Percentiles rank a stretch among this genome's conserved stretches.
phyloP scores from a whole-genome alignment of 2,329 filamentous ascomycete species.

The Fusarium aywerte region DNA sequence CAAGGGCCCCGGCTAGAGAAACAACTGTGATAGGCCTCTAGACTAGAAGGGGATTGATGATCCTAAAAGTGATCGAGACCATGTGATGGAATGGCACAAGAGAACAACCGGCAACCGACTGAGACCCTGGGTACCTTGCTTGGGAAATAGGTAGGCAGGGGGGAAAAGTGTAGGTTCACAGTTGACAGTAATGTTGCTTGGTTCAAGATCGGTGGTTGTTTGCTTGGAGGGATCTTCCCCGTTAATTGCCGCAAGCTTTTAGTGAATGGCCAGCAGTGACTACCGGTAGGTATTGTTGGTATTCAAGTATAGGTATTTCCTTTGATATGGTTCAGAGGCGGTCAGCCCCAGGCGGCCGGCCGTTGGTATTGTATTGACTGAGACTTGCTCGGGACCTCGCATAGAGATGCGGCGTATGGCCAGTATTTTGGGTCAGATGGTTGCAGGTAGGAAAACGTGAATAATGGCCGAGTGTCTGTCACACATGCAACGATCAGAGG shows the following conservation, averaged over 20 bases:
- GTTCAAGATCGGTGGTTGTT: conserved; percentile 8
- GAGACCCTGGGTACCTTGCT: conserved; percentile 33
- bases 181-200: conserved; percentile 11
- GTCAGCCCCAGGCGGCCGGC: conserved; percentile 36
- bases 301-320: conserved; percentile 7
- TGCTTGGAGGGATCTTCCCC: conserved; percentile 6
- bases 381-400: conserved; percentile 40
- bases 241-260: conserved; percentile 1
- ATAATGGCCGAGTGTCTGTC: conserved; percentile 20
- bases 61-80: conserved; percentile 36
- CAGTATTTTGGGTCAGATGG: conserved; percentile 26
- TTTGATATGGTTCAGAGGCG: conserved; percentile 24
- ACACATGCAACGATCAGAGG: conserved; percentile 24
- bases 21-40: conserved; percentile 27
- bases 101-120: conserved; percentile 19
- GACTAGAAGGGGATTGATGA: conserved; percentile 21
- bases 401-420: conserved; percentile 38
- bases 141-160: neutral
- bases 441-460: conserved; percentile 29
- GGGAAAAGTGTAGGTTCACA: neutral
- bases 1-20: conserved; percentile 27
- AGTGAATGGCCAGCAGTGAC: conserved; percentile 2
- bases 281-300: conserved; percentile 9
- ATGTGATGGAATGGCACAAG: conserved; percentile 39
- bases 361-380: conserved; percentile 30